A percentile compares a stretch with the other conserved stretches of the same genome.
Conservation (phyloP, 371 early-diverging fungal species). For the Mortierella sp. region DNA sequence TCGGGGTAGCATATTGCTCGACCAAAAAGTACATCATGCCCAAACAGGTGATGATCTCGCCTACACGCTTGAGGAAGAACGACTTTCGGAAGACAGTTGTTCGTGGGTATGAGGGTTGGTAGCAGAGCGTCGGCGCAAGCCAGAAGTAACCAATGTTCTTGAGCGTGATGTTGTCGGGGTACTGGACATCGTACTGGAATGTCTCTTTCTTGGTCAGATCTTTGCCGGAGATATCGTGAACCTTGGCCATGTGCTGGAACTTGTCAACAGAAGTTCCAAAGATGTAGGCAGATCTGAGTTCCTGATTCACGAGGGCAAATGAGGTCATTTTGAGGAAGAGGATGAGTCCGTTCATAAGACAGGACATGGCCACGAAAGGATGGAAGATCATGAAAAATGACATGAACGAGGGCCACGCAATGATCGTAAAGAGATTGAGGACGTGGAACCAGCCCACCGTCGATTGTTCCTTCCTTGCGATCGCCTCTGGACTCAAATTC, state of each 20-base stretch:
- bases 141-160: slow-evolving; percentile 82
- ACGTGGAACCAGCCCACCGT: slow-evolving; percentile 60
- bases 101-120: slow-evolving; percentile 92
- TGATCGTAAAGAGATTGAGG: slow-evolving; percentile 67
- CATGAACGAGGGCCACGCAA: slow-evolving; percentile 75
- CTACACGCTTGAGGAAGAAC: slow-evolving; percentile 84
- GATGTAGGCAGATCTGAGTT: slow-evolving; percentile 64
- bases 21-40: slow-evolving; percentile 85
- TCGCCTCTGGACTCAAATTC: slow-evolving; percentile 6
- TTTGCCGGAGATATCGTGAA: slow-evolving; percentile 28
- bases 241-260: slow-evolving; percentile 24
- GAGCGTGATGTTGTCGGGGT: slow-evolving; percentile 82
- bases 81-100: slow-evolving; percentile 73
- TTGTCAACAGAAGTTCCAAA: slow-evolving; percentile 32
- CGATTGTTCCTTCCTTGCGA: slow-evolving; percentile 22
- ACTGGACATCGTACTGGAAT: slow-evolving; percentile 65
- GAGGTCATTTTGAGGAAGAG: slow-evolving; percentile 86
- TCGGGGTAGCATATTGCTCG: slow-evolving; percentile 89
- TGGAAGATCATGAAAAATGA: slow-evolving; percentile 80
- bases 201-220: slow-evolving; percentile 25
- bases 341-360: slow-evolving; percentile 71
- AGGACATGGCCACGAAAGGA: slow-evolving; percentile 77
- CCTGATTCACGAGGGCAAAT: slow-evolving; percentile 77
- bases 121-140: slow-evolving; percentile 89
- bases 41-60: slow-evolving; percentile 74